Conservation (phyloP, 2,329 filamentous ascomycete genomes). For the Plenodomus biglobosus region DNA sequence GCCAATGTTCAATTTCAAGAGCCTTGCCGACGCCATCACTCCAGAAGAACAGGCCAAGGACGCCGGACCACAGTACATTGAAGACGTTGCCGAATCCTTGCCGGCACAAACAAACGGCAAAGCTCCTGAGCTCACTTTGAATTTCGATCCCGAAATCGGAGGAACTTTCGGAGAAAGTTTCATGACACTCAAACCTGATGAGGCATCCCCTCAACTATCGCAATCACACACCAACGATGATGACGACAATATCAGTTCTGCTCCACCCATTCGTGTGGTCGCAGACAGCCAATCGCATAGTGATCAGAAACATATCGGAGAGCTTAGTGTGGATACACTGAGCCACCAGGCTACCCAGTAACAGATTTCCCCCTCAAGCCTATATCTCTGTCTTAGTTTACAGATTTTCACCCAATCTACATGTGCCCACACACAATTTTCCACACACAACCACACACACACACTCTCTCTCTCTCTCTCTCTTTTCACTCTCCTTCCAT, state of each 20-base stretch:
- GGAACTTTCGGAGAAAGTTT: slow-evolving; percentile 31
- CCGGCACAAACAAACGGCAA: slow-evolving; percentile 5
- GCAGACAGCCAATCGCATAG: slow-evolving; percentile 20
- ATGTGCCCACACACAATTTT: too few relatives aligned
- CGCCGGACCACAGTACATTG: slow-evolving; percentile 45
- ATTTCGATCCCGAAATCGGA: slow-evolving; percentile 3
- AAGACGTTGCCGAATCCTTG: slow-evolving; percentile 30
- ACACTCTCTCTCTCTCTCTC: too few relatives aligned
- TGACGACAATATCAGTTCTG: slow-evolving; percentile 32
- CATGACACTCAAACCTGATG: slow-evolving; percentile 30
- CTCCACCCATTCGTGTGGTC: slow-evolving; percentile 26
- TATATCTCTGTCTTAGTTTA: too few relatives aligned
- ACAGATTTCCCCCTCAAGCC: too few relatives aligned
- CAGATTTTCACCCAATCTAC: too few relatives aligned
- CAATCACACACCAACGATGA: slow-evolving; percentile 5
- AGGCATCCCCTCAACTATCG: slow-evolving; percentile 4
- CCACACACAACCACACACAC: too few relatives aligned
- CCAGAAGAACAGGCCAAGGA: slow-evolving; percentile 56
- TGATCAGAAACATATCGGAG: slow-evolving; percentile 40
- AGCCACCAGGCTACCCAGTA: slow-evolving; percentile 38
- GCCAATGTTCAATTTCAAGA: slow-evolving; percentile 89
- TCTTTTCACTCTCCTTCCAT: background rate
- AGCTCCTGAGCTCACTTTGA: background rate
- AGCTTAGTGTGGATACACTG: slow-evolving; percentile 33
- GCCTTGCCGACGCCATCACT: slow-evolving; percentile 80